Base-by-base conservation (phyloP, 352 stramenopile genomes). In the Globisporangium perplexum region DNA sequence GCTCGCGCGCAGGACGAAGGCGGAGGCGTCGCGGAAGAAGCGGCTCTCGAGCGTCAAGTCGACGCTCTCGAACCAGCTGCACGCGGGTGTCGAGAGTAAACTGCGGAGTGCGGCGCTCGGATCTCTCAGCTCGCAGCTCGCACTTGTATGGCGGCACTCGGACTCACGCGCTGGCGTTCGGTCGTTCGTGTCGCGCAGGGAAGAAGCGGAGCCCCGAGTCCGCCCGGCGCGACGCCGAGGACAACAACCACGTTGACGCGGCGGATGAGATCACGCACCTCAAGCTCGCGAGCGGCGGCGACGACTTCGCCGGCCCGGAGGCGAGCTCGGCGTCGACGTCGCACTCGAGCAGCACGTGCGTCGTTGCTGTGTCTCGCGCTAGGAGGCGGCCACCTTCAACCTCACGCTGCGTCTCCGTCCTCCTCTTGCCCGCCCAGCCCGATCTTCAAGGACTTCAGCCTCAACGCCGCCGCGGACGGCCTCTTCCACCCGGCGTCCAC, bases 401-500 rank as follows among this genome's bases (percentile, higher is more conserved):
- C 31, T 36, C 31, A 14, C 31, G 8, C 31, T 36, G n/a, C 11
- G 1, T 12, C 45, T 47, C 44, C 8, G 55, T 4, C 12, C 50
- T 72, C 15, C 24, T n/a, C 4, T 35, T 47, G 42, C 2, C n/a
- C 7, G 22, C 42, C 12, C 46, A 82, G 72, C 20, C 74, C 68
- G 22, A 72, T 80, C 53, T 86, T 90, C 46, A 70, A 83, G 12
- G 61, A 71, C 22, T 86, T 87, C 51, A 59, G 71, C 31, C 46
- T 83, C 10, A 68, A 90, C 24, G 79, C 79, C 15, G 79, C 79
- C 7, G 79, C 77, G 8, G 83, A 88, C 12, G 82, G 83, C 0
- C 60, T 90, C 7, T 93, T 90, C 49, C 83, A 93, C 47, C 83
- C 83, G 7, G 83, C 77, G 7, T 90, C 79, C 3, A 66, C 72